Conservation (phyloP, 805 yeast species). For the Komagataella pseudopastoris region DNA sequence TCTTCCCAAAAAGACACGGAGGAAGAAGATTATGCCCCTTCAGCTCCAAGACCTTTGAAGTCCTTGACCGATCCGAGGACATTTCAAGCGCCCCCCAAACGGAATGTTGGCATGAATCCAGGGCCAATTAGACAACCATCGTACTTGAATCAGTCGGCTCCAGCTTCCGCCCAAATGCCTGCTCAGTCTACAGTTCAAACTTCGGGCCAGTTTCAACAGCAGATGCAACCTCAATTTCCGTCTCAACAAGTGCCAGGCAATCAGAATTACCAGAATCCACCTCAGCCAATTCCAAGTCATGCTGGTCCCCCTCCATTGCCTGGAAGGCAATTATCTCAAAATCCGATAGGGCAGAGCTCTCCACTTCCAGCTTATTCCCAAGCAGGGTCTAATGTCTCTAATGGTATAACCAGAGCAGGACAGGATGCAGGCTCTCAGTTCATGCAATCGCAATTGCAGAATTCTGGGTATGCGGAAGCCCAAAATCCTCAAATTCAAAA, state of each 20-base stretch:
- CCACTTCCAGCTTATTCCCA: neutral
- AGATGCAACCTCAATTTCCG: neutral
- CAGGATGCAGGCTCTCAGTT: neutral
- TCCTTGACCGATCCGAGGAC: conserved; percentile 16
- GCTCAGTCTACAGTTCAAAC: neutral
- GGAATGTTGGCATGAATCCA: conserved; percentile 14
- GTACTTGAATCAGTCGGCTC: neutral
- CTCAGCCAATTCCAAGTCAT: neutral
- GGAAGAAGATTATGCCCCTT: conserved; percentile 5
- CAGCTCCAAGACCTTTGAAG: conserved; percentile 8
- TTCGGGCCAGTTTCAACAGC: neutral
- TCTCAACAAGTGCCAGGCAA: neutral
- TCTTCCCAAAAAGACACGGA: conserved; percentile 10
- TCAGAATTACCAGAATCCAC: neutral
- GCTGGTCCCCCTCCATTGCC: conserved; percentile 1
- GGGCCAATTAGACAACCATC: neutral
- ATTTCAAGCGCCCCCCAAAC: conserved; percentile 26
- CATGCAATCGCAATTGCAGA: neutral
- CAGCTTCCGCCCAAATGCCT: neutral
- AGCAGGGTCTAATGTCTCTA: neutral
- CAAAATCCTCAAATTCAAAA: neutral
- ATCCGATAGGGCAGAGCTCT: neutral
- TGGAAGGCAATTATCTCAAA: neutral
- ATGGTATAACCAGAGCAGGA: neutral
- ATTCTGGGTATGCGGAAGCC: neutral